A percentile compares a stretch with the other conserved stretches of the same genome.
These are phyloP conservation scores for Paraconiothyrium brasiliense DNA, from an alignment of 2,329 filamentous ascomycete genomes.

Conservation along the genomic window DNA sequence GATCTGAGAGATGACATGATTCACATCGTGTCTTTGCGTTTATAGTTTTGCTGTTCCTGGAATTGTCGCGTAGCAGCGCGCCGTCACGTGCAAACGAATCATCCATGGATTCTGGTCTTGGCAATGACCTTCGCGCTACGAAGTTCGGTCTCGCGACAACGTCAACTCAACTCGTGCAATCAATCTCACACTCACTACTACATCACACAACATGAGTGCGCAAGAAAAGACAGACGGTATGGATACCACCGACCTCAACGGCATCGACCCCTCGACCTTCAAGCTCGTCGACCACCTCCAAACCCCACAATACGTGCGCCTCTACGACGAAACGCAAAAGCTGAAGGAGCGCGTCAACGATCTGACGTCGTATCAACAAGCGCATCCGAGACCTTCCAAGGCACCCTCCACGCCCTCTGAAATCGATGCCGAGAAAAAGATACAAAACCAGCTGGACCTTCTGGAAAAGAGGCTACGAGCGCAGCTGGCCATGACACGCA, in stretches of 20 bases:
- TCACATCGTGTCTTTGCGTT: no score
- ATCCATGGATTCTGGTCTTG: background rate
- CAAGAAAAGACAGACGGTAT: background rate
- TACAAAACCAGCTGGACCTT: constrained; percentile 36
- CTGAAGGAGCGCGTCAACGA: constrained; percentile 44
- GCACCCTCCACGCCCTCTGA: constrained; percentile 28
- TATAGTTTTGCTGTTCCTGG: no score
- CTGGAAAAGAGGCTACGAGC: constrained; percentile 80
- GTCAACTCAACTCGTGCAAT: background rate
- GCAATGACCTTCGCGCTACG: background rate
- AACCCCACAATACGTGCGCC: constrained; percentile 40
- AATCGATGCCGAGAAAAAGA: constrained; percentile 36
- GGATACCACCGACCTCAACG: constrained; percentile 3
- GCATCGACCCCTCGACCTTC: constrained; percentile 30
- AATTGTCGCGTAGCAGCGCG: background rate
- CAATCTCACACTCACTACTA: background rate
- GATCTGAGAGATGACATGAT: no score
- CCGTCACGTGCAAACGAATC: background rate
- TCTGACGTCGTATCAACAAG: constrained; percentile 43
- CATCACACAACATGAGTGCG: background rate
- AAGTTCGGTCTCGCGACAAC: background rate
- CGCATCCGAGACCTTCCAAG: constrained; percentile 35
- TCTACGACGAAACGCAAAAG: constrained; percentile 43
- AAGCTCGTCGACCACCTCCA: constrained; percentile 39
- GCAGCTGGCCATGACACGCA: constrained; percentile 67